Evolutionary conservation across 805 yeast genomes (phyloP), one percentile per base, ranked within the genome.

Genomic region (Tetrapisispora iriomotensis): DNA sequence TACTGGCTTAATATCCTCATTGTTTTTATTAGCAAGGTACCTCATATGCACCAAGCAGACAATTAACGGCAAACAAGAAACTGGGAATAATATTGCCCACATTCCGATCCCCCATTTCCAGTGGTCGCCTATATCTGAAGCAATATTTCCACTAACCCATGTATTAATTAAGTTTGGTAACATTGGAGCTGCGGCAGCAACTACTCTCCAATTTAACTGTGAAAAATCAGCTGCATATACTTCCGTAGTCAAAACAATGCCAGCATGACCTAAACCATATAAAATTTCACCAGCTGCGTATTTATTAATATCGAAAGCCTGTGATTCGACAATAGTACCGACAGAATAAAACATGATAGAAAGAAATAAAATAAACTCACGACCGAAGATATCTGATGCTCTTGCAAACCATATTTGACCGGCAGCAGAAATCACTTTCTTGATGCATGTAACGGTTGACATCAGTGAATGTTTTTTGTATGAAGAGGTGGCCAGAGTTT

Each of bases 161-260:
- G 86, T 76, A 55, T 78, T 81, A 54, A 81, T 75, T 46, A 80
- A 70, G 49, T 74, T 78, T 1, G 86, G 86, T 36, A 73, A 60
- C 3, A 82, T 78, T 4, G 85, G 82, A 34, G 77, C 60, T 46
- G 75, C 75, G 8, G 80, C 69, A 42, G 68, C 71, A 27, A 71
- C 62, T 46, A 79, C 68, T 61, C 87, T 72, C 76, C 82, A 77
- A 50, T 77, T 76, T 52, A 79, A 66, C 45, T 66, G 67, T 13
- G 85, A 75, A 54, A 75, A 67, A 60, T 80, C 88, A 14, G 80
- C 73, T 39, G 73, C 65, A 36, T 77, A 54, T 23, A 79, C 62
- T 50, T 76, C 77, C 40, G 77, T 50, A 37, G 75, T 56, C 38
- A 79, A 61, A 34, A 72, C 65, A 25, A 75, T 58, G 38, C 84